Conservation (phyloP, 495 filamentous ascomycete genomes). For the Rostrohypoxylon terebratum region DNA sequence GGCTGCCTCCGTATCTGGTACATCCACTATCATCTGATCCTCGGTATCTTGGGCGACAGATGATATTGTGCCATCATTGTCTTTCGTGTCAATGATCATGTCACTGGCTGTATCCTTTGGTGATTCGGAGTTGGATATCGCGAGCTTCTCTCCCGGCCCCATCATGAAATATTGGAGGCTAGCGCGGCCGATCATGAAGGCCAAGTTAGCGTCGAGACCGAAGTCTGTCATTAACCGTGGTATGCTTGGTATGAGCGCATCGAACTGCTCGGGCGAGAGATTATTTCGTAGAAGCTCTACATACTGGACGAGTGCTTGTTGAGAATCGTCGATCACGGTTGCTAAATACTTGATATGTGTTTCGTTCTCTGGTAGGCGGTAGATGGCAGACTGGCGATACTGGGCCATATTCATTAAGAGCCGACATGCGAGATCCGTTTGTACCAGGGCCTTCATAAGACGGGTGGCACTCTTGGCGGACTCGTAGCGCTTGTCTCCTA, state of each 20-base stretch:
- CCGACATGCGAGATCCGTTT: constrained; percentile 77
- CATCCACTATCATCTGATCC: constrained; percentile 56
- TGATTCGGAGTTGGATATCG: constrained; percentile 39
- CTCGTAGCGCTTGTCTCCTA: constrained; percentile 81
- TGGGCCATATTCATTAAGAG: constrained; percentile 91
- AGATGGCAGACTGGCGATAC: constrained; percentile 83
- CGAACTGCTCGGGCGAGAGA: constrained; percentile 80
- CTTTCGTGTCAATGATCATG: constrained; percentile 50
- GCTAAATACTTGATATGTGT: constrained; percentile 85
- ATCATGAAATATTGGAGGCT: constrained; percentile 67
- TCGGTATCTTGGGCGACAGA: constrained; percentile 47
- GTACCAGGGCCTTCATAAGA: constrained; percentile 80
- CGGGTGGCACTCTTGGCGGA: constrained; percentile 72
- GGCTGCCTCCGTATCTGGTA: constrained; percentile 42
- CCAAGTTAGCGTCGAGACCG: constrained; percentile 81
- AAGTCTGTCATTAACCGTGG: constrained; percentile 79
- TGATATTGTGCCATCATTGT: constrained; percentile 17
- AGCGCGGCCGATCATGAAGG: constrained; percentile 86
- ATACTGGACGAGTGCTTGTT: constrained; percentile 85
- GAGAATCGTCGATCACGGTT: constrained; percentile 89
- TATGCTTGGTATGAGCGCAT: constrained; percentile 81
- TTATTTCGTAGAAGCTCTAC: constrained; percentile 88
- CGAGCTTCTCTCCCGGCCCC: constrained; percentile 50
- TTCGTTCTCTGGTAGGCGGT: constrained; percentile 70
- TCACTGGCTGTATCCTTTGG: constrained; percentile 57